phyloP scores from a whole-genome alignment of 1,284 basidiomycete species.

The Phellopilus nigrolimitatus region DNA sequence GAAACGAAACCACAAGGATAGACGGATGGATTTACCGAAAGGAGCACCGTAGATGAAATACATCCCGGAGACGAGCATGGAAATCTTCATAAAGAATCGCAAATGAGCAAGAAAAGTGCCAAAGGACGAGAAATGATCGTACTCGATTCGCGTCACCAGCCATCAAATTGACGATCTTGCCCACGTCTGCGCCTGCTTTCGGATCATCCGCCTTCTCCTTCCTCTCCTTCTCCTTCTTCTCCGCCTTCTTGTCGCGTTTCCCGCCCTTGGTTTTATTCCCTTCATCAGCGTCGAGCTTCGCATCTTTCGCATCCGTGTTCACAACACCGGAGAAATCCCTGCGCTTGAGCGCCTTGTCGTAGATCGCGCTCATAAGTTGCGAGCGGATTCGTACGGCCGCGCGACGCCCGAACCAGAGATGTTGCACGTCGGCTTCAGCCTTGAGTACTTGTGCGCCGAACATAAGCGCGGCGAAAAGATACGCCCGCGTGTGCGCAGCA shows the following conservation, averaged over 20 bases:
- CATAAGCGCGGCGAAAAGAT: conserved; percentile 66
- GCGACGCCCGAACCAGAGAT: conserved; percentile 76
- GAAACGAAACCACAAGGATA: background rate
- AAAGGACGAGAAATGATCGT: background rate
- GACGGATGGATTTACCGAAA: conserved; percentile 32
- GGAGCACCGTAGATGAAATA: conserved; percentile 58
- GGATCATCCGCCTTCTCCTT: conserved; percentile 48
- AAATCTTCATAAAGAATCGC: conserved; percentile 35
- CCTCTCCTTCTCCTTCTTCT: conserved; percentile 27
- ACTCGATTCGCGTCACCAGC: conserved; percentile 34
- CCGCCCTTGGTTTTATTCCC: conserved; percentile 47
- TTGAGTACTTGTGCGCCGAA: conserved; percentile 57
- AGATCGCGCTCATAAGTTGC: conserved; percentile 78
- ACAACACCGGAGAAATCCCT: conserved; percentile 72
- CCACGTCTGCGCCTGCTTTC: conserved; percentile 65
- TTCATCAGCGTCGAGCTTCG: conserved; percentile 33
- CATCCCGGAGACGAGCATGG: conserved; percentile 43
- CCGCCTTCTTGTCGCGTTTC: conserved; percentile 20
- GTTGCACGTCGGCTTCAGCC: conserved; percentile 69
- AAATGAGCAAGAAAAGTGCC: conserved; percentile 27
- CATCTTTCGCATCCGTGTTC: conserved; percentile 41
- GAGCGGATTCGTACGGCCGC: conserved; percentile 63
- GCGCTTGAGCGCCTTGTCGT: conserved; percentile 86
- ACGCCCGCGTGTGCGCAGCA: conserved; percentile 52
- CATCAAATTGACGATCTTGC: conserved; percentile 80